Evolutionary conservation across 2,329 filamentous ascomycete species (phyloP).

Genomic region (Claviceps quebecensis): DNA sequence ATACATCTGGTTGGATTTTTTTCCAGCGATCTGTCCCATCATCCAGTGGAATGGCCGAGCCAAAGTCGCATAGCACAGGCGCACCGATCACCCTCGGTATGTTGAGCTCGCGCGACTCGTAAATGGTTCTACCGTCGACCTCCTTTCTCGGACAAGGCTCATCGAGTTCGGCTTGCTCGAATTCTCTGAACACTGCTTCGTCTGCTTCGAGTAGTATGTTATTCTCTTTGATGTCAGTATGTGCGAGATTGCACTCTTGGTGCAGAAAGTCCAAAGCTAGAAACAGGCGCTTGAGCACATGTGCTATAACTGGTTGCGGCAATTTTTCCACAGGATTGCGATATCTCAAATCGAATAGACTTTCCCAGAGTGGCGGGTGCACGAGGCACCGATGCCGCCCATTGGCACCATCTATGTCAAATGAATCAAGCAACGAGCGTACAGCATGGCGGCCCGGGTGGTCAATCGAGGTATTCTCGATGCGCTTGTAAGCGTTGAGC

Average conservation of each 20-base stretch:
- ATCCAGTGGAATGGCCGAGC: conserved; percentile 26
- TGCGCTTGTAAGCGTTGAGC: too few species aligned
- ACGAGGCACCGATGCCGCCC: conserved; percentile 23
- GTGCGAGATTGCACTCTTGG: conserved; percentile 28
- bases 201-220: conserved; percentile 32
- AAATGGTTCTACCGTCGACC: conserved; percentile 26
- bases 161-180: conserved; percentile 25
- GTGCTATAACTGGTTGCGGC: conserved; percentile 18
- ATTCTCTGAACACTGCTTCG: conserved; percentile 22
- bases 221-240: conserved; percentile 32
- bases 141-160: conserved; percentile 15
- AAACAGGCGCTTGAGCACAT: conserved; percentile 25
- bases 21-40: conserved; percentile 15
- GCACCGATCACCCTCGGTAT: conserved; percentile 18
- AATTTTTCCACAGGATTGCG: conserved; percentile 25
- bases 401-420: conserved; percentile 21
- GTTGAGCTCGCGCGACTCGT: conserved; percentile 25
- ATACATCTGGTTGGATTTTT: conserved; percentile 26
- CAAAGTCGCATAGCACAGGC: conserved; percentile 34
- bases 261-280: conserved; percentile 31
- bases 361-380: conserved; percentile 17
- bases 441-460: conserved; percentile 18
- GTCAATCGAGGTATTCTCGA: too few species aligned
- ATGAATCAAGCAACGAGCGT: conserved; percentile 22
- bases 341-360: not conserved